These are phyloP conservation scores for Zygoascus bituminiphila DNA, from an alignment of 805 yeast genomes.

Conservation along the genomic window DNA sequence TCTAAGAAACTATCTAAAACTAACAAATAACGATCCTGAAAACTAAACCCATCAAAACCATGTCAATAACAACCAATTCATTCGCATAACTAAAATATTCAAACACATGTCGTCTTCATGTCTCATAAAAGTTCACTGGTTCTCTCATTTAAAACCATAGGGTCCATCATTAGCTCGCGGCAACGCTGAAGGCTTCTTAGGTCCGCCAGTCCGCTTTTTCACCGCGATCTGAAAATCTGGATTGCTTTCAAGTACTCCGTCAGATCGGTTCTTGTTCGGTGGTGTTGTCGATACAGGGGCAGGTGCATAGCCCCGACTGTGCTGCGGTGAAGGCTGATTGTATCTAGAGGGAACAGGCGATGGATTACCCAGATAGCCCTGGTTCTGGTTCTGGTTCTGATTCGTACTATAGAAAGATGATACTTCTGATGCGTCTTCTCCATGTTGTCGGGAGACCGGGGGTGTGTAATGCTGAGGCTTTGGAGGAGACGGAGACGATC, in stretches of 20 bases:
- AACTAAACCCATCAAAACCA: too few species aligned
- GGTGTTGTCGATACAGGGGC: conserved; percentile 3
- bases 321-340: background rate
- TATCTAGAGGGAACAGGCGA: conserved; percentile 1
- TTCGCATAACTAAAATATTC: too few species aligned
- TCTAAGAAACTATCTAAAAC: too few species aligned
- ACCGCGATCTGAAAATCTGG: conserved; percentile 18
- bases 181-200: conserved; percentile 11
- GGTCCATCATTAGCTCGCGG: conserved; percentile 14
- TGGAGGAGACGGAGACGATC: background rate
- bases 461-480: conserved; percentile 1
- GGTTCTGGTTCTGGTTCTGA: background rate
- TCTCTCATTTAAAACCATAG: conserved; percentile 11
- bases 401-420: background rate
- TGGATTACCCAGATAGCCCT: background rate
- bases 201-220: conserved; percentile 6
- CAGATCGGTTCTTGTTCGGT: conserved; percentile 8
- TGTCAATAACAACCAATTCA: too few species aligned
- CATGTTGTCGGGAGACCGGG: background rate
- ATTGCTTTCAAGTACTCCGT: conserved; percentile 15
- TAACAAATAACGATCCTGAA: too few species aligned
- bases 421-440: background rate
- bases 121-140: background rate
- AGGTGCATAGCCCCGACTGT: conserved; percentile 1
- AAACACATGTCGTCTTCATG: background rate